Evolutionary conservation across 148 eudicot genomes (phyloP), one percentile per base, ranked within the genome.

Genomic region (Diospyros kaki): DNA sequence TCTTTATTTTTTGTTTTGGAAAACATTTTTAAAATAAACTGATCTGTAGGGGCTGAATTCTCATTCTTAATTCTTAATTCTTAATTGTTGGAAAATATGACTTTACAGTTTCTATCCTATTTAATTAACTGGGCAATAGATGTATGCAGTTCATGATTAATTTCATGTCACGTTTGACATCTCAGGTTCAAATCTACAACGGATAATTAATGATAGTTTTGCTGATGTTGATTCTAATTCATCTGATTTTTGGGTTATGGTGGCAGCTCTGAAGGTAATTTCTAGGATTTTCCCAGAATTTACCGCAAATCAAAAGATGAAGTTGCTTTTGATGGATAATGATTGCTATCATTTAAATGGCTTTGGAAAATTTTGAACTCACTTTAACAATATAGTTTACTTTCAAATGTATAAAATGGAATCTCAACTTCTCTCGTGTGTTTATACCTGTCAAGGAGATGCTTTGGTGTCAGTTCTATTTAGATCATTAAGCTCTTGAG

Each of bases 201-300:
- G 80, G 75, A 83, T 95, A 80, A 80, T 95, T 59, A 79, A 87
- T 78, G 94, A 95, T 80, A 83, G 81, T 56, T 84, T 82, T 86
- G 88, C 93, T 83, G 96, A 92, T 75, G 87, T 95, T 59, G 81
- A 85, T 75, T 80, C 90, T 53, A 80, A 73, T 77, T 92, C 97
- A 71, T 78, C 91, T 58, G 96, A 89, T 72, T 95, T 92, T 87
- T 95, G 98, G 98, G 94, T 92, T 79, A 85, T 92, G 94, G 94
- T 95, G 79, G 97, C 97, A 46, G 96, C 98, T 74, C 82, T 95
- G 66, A 89, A 92, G 98, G 98, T 95, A 70, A 77, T 17, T 69
- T 5, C 17, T 73, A 14, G 4, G 2, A 64, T 65, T 38, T 71
- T 17, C 63, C 42, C 14, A 48, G 39, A 48, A 62, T 15, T 5